Percentiles rank a stretch among this genome's conserved stretches.
Conservation (phyloP, 805 yeast genomes). For the Candida morakotiae region DNA sequence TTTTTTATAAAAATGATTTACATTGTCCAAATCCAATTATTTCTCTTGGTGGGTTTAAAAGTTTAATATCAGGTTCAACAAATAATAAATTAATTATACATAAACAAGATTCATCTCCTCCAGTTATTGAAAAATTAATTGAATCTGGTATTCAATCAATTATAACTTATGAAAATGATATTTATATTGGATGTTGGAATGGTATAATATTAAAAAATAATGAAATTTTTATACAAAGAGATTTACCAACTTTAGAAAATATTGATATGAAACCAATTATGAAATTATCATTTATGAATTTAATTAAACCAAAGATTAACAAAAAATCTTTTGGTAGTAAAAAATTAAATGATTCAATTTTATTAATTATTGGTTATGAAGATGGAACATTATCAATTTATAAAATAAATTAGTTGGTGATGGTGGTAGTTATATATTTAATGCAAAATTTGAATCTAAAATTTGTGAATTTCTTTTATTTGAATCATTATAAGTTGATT, state of each 20-base stretch:
- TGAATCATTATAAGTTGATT: constrained; percentile 23
- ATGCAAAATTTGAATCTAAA: constrained; percentile 6
- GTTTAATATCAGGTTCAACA: constrained; percentile 45
- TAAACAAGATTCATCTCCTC: background rate
- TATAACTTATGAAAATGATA: constrained; percentile 15
- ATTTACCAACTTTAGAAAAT: constrained; percentile 6
- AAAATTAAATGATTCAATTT: constrained; percentile 5
- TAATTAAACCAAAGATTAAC: background rate
- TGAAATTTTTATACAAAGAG: constrained; percentile 2
- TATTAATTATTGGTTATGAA: constrained; percentile 43
- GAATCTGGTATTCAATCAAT: constrained; percentile 20
- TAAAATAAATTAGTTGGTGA: constrained; percentile 7
- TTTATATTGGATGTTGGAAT: constrained; percentile 49
- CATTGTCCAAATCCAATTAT: constrained; percentile 57
- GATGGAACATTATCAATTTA: constrained; percentile 51
- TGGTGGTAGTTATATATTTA: background rate
- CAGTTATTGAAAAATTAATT: constrained; percentile 10
- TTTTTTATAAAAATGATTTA: constrained; percentile 19
- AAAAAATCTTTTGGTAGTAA: background rate
- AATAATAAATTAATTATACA: constrained; percentile 31
- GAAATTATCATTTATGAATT: constrained; percentile 6
- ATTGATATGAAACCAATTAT: background rate
- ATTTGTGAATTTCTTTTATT: constrained; percentile 16
- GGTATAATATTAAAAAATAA: constrained; percentile 19
- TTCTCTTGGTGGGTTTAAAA: constrained; percentile 28